Evolutionary conservation across 1,284 basidiomycete genomes (phyloP), one percentile per base, ranked within the genome.

Genomic region (Singerocomus rubriflavus): DNA sequence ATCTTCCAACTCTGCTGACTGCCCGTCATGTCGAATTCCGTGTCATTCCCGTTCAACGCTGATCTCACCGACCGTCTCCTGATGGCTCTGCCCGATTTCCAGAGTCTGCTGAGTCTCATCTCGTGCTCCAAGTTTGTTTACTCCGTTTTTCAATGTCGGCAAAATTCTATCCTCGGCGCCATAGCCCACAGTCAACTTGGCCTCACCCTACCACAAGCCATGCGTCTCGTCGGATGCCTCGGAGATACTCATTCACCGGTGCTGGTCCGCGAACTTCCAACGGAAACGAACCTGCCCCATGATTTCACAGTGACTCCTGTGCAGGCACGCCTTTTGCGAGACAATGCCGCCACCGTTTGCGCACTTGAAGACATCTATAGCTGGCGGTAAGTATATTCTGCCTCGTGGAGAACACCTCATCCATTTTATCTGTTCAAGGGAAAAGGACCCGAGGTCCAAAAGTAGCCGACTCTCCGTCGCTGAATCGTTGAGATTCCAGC

Each of bases 331-430:
- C 27, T 44, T 3, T 49, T 73, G 17, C 55, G 53, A 10, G 25
- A 52, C 2, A 54, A 63, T 44, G 64, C 61, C 8, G 16, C 40
- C 1, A 54, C 60, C 6, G 56, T 68, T 16, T 52, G 25, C 5
- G 35, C 36, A 11, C 53, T 74, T 25, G 72, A 73, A 55, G 60
- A 64, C 30, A 55, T 71, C 7, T 76, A 71, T 54, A 75, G 72
- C 43, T 55, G 63, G 53, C 67, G 66, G 73, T 72, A 56, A 46
- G 48, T n/a, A 1, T 35, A 27, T 44, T 36, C 29, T 8, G 21
- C 13, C 12, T 8, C 30, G 33, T n/a, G 9, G 14, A 16, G 2
- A 41, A 38, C 13, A 0, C 45, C 14, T 39, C 11, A 31, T 12
- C 48, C 10, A 57, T 11, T 26, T 21, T 21, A 33, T 6, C 31